Conservation (phyloP, 75 land plant species). For the Cunninghamia lanceolata region DNA sequence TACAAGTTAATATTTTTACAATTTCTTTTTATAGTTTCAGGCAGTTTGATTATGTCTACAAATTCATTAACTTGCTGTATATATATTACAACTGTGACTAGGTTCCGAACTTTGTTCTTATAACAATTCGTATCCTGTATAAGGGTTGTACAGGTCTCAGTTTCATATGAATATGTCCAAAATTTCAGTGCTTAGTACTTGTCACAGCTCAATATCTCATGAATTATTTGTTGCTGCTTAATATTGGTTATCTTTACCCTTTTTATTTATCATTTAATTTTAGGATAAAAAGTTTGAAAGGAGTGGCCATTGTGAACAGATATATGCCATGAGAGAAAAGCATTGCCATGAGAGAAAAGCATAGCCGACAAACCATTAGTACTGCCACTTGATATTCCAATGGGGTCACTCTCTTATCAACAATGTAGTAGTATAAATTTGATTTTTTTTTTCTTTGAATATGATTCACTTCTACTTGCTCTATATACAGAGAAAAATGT, state of each 20-base stretch:
- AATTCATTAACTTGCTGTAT: background rate
- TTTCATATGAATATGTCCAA: background rate
- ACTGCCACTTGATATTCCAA: background rate
- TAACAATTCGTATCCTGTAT: background rate
- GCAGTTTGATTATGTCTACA: background rate
- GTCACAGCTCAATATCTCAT: background rate
- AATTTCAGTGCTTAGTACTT: background rate
- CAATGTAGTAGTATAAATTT: background rate
- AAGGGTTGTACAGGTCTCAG: background rate
- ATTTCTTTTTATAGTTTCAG: no score
- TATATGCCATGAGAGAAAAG: background rate
- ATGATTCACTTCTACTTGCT: background rate
- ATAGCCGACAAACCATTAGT: background rate
- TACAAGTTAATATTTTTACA: no score
- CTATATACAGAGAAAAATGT: background rate
- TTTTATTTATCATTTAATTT: background rate
- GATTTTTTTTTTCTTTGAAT: background rate
- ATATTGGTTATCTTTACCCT: background rate
- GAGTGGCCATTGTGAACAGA: background rate
- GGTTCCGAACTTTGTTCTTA: background rate
- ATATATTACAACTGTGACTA: background rate
- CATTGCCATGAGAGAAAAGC: background rate
- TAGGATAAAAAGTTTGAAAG: background rate
- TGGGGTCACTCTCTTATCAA: background rate
- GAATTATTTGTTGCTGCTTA: background rate